Evolutionary conservation across 2,329 filamentous ascomycete species (phyloP), one percentile per base, ranked within the genome.

Genomic region (Microdochium paspali): DNA sequence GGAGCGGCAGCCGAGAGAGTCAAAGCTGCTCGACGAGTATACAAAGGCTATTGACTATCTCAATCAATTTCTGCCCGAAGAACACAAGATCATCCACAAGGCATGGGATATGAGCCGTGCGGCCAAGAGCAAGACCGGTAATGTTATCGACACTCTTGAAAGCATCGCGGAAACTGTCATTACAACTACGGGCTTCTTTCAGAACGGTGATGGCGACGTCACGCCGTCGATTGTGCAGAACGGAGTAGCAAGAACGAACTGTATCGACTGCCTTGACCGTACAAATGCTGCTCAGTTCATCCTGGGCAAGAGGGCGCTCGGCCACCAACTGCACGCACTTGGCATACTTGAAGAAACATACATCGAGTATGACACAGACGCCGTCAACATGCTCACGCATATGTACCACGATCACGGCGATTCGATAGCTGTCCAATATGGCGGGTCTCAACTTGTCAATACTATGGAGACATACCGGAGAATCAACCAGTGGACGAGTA

Each of bases 381-480:
- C 89, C 2, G 86, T 96, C 49, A 95, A 97, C 57, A 78, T 96
- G 10, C 96, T 98, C 57, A 97, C 93, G 1, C 87, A 95, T 58
- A 97, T 98, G 91, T 95, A 90, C 69, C 90, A 97, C 63, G 90
- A 95, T 56, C 93, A 98, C 61, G 93, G 93, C 49, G 93, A 98
- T 64, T 96, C 90, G 3, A 97, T 98, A 58, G 93, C 93, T 1
- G 86, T 97, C 47, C 93, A 98, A 63, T 98, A 98, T 57, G 93
- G 93, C 48, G 93, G 93, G 10, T 97, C 90, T 2, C 93, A 98
- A 65, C 77, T 98, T 1, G 93, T 98, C 57, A 98, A 98, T 63
- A 98, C 93, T 0, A 97, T 98, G 90, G 90, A 95, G 54, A 98
- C 93, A 4, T 98, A 98, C 64, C 86, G 93, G 49, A 97, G 97